phyloP scores from a whole-genome alignment of 768 basidiomycete species.

The Podaxis sp. region DNA sequence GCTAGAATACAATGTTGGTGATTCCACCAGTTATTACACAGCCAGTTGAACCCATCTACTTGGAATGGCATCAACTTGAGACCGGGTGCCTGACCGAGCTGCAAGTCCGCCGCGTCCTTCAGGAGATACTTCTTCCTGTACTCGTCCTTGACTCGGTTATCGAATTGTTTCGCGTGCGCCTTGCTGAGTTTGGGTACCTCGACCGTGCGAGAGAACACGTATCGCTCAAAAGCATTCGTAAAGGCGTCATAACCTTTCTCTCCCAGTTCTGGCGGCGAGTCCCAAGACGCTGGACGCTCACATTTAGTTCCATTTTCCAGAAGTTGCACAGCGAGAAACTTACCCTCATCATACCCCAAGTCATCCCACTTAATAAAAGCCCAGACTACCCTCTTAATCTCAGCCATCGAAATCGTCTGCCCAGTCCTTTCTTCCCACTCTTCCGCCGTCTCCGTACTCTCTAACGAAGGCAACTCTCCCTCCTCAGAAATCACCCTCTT shows the following conservation, averaged over 20 bases:
- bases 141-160: slow-evolving; percentile 54
- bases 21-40: slow-evolving; percentile 87
- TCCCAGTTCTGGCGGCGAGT: slow-evolving; percentile 70
- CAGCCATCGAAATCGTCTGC: slow-evolving; percentile 39
- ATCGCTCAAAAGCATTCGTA: slow-evolving; percentile 62
- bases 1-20: slow-evolving; percentile 86
- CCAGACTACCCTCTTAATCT: slow-evolving; percentile 70
- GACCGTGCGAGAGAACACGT: slow-evolving; percentile 60
- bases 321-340: slow-evolving; percentile 19
- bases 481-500: slow-evolving; percentile 40
- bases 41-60: slow-evolving; percentile 83
- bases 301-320: slow-evolving; percentile 2
- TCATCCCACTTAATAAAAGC: slow-evolving; percentile 93
- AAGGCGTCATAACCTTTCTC: slow-evolving; percentile 65
- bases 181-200: slow-evolving; percentile 50
- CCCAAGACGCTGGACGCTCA: slow-evolving; percentile 74
- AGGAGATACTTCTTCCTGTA: slow-evolving; percentile 46
- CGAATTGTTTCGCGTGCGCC: slow-evolving; percentile 41
- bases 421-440: slow-evolving; percentile 54
- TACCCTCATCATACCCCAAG: slow-evolving; percentile 90
- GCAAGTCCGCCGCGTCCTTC: slow-evolving; percentile 51
- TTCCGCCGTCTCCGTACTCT: slow-evolving; percentile 56
- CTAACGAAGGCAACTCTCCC: slow-evolving; percentile 62
- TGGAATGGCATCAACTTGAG: slow-evolving; percentile 88
- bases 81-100: slow-evolving; percentile 62